Base-by-base conservation (phyloP, 2,329 filamentous ascomycete genomes). In the Trichophaea hybrida region DNA sequence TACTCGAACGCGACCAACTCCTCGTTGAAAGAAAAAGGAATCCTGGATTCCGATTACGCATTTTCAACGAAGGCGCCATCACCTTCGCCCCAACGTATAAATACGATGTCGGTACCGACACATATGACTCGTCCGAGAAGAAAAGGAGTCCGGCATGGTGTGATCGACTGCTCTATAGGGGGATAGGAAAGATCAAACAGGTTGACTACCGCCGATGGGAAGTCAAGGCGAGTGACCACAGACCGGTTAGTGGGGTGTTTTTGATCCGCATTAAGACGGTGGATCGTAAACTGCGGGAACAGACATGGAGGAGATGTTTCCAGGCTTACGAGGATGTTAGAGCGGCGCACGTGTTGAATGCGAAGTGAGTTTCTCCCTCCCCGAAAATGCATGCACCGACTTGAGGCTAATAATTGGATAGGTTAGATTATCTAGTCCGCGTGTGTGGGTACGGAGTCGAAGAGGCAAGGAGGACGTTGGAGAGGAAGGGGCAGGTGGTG, bases 21-120 rank as follows among this genome's bases (percentile, higher is more conserved):
- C 81, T 97, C 1, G 85, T 95, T 0, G 91, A 89, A 10, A 82
- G 86, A 59, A 86, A 89, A 55, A 87, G 88, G 67, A 96, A 96
- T 68, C 89, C 91, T 0, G 86, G 83, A 0, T 96, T 97, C 74
- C 81, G 87, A 33, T 78, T 98, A 4, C 83, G 90, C 17, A 85
- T 88, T 0, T 97, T 98, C 71, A 83, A 85, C n/a, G 93, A 98
- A 73, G 78, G 85, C 58, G 86, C 86, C 0, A 96, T 98, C 68
- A 85, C 82, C 0, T 98, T 98, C 71, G 84, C 88, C 6, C 93
- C 93, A 0, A 98, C 93, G 0, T 98, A 98, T 77, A 98, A 98
- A 72, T 98, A 98, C 71, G 93, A 98, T 68, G 88, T 97, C 0
- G 90, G 90, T 13, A 94, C 88, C 0, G 91, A 97, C 70, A 85